Conservation (phyloP, 2,329 filamentous ascomycete genomes). For the Neofusicoccum sp. region DNA sequence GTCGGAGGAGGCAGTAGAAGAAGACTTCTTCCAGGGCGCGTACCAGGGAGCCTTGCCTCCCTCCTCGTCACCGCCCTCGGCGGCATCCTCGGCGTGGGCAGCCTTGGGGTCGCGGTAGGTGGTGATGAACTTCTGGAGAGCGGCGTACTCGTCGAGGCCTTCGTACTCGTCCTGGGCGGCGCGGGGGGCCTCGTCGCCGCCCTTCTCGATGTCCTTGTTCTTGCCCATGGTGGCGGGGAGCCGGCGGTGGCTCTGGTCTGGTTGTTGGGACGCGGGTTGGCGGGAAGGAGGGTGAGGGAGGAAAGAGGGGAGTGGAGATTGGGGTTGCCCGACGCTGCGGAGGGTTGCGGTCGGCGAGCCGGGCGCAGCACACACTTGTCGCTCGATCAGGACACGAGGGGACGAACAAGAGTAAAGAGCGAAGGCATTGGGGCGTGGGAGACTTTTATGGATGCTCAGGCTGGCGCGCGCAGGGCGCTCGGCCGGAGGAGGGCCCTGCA, state of each 20-base stretch:
- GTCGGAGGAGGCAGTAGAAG: constrained; percentile 34
- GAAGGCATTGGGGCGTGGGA: not conserved
- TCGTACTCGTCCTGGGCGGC: constrained; percentile 30
- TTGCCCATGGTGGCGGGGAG: constrained; percentile 13
- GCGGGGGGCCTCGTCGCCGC: not conserved
- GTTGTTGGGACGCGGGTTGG: not conserved
- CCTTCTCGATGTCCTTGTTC: constrained; percentile 17
- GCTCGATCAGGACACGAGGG: constrained; percentile 19
- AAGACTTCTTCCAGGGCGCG: constrained; percentile 54
- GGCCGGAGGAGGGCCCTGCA: constrained; percentile 5
- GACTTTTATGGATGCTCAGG: constrained; percentile 16
- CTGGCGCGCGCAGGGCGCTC: not conserved
- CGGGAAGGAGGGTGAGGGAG: not conserved
- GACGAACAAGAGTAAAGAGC: constrained; percentile 19
- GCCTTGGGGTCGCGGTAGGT: constrained; percentile 62
- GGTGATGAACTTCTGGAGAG: constrained; percentile 66
- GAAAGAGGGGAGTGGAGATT: not conserved
- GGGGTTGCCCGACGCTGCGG: constrained; percentile 12
- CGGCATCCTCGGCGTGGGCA: constrained; percentile 35
- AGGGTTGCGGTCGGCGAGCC: constrained; percentile 13
- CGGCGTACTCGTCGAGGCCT: constrained; percentile 62
- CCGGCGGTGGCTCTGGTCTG: not conserved
- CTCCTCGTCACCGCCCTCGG: constrained; percentile 41
- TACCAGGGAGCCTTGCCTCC: constrained; percentile 56
- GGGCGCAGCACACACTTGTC: constrained; percentile 19